Conservation (phyloP, 192 early-diverging fungal species). For the Linnemannia elongata region DNA sequence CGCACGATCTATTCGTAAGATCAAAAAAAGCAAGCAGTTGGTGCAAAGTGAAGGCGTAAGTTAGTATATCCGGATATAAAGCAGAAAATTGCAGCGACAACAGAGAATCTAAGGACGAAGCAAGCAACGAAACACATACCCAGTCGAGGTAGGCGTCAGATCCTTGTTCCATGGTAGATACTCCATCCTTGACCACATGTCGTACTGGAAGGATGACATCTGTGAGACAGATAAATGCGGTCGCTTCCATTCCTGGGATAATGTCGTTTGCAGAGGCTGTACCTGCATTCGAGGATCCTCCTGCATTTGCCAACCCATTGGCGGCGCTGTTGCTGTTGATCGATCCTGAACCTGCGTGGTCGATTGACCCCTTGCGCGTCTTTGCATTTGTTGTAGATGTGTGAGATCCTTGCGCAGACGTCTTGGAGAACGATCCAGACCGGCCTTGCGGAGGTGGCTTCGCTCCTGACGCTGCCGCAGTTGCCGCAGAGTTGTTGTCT, state of each 20-base stretch:
- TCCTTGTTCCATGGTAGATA: slow-evolving; percentile 46
- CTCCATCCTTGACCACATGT: slow-evolving; percentile 46
- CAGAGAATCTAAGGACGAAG: not conserved
- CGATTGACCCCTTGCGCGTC: slow-evolving; percentile 13
- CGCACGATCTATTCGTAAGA: slow-evolving; percentile 19
- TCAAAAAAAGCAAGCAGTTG: not conserved
- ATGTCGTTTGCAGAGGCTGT: slow-evolving; percentile 15
- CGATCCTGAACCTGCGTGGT: slow-evolving; percentile 7
- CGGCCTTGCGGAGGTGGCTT: slow-evolving; percentile 6
- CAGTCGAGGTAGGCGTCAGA: slow-evolving; percentile 54
- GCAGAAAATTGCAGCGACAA: too few species aligned
- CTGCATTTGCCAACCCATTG: not conserved
- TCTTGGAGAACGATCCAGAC: slow-evolving; percentile 20
- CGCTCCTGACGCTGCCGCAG: not conserved
- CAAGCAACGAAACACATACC: slow-evolving; percentile 6
- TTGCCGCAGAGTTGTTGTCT: not conserved
- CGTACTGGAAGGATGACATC: slow-evolving; percentile 47
- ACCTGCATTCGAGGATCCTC: slow-evolving; percentile 5
- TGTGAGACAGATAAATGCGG: slow-evolving; percentile 50
- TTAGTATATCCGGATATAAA: too few species aligned
- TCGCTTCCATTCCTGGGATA: slow-evolving; percentile 52
- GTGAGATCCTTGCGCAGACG: slow-evolving; percentile 14
- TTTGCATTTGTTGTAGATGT: not conserved
- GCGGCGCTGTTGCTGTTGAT: not conserved
- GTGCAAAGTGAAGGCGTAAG: too few species aligned